phyloP scores from a whole-genome alignment of 2,329 filamentous ascomycete genomes.

The Aspergillus clavatus region DNA sequence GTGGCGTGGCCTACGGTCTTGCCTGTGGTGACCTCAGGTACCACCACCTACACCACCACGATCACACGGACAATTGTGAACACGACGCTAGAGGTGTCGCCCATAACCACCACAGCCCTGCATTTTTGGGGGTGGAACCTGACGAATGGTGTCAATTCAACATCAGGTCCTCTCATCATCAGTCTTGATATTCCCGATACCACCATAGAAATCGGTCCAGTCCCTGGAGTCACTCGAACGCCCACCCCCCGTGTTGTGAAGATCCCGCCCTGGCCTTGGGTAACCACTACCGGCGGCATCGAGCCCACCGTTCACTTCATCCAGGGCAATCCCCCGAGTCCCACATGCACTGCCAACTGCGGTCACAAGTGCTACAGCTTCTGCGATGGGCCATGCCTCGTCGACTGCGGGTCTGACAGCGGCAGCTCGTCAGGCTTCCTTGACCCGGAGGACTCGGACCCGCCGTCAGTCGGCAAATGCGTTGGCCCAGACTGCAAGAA shows the following conservation, averaged over 20 bases:
- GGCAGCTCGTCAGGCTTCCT: slow-evolving; percentile 5
- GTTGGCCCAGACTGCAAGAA: slow-evolving; percentile 10
- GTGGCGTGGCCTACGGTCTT: not conserved
- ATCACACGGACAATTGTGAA: not conserved
- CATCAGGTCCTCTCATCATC: no score
- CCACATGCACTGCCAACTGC: slow-evolving; percentile 11
- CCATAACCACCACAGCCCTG: slow-evolving; percentile 3
- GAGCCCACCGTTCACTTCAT: slow-evolving; percentile 9
- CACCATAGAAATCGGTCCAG: slow-evolving; percentile 9
- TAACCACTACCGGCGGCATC: slow-evolving; percentile 4
- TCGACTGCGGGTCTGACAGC: slow-evolving; percentile 2
- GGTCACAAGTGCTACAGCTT: slow-evolving; percentile 10
- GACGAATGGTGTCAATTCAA: slow-evolving; percentile 1
- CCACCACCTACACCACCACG: slow-evolving; percentile 2
- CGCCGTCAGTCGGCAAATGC: slow-evolving; percentile 9
- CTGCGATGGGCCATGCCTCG: slow-evolving; percentile 10
- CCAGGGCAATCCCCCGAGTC: slow-evolving; percentile 7
- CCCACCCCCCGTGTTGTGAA: no score
- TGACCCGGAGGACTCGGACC: slow-evolving; percentile 11
- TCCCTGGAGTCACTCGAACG: slow-evolving; percentile 6
- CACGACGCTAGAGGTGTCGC: slow-evolving; percentile 6
- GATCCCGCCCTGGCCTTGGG: slow-evolving; percentile 16
- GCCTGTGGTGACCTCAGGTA: not conserved
- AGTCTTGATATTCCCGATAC: slow-evolving; percentile 5
- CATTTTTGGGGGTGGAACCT: slow-evolving; percentile 14